phyloP scores from a whole-genome alignment of 1,284 basidiomycete genomes.

The Ganoderma sp. region DNA sequence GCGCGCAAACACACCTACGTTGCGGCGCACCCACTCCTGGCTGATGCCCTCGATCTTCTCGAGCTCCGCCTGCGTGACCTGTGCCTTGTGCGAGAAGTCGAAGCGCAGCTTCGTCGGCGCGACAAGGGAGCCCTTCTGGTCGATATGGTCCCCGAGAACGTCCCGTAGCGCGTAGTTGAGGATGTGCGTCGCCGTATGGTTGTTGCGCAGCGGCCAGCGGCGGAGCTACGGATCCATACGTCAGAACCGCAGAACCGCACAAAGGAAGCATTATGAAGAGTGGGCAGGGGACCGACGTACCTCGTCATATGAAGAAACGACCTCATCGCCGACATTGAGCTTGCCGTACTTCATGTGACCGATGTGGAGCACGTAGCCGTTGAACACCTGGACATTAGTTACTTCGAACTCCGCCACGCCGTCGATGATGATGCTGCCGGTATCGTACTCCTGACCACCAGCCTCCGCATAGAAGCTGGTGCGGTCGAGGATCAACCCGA shows the following conservation, averaged over 20 bases:
- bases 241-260: slow-evolving; percentile 11
- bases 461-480: slow-evolving; percentile 99
- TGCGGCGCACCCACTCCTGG: slow-evolving; percentile 88
- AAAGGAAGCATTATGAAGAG: too few relatives aligned
- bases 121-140: slow-evolving; percentile 98
- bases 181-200: slow-evolving; percentile 99
- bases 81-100: slow-evolving; percentile 97
- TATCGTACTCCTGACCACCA: slow-evolving; percentile 97
- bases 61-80: slow-evolving; percentile 78
- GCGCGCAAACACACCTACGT: slow-evolving; percentile 88
- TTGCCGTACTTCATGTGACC: slow-evolving; percentile 84
- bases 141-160: slow-evolving; percentile 94
- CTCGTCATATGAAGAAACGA: slow-evolving; percentile 80
- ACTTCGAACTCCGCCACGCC: slow-evolving; percentile 94
- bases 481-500: slow-evolving; percentile 90
- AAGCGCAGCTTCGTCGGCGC: slow-evolving; percentile 96
- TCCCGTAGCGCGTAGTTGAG: slow-evolving; percentile 95
- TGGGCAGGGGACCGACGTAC: slow-evolving; percentile 41
- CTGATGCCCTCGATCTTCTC: slow-evolving; percentile 85
- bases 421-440: slow-evolving; percentile 92
- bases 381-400: slow-evolving; percentile 88
- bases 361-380: slow-evolving; percentile 89
- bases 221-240: slow-evolving; percentile 62
- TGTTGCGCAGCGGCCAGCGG: slow-evolving; percentile 94
- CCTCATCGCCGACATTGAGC: slow-evolving; percentile 70